Conservation (phyloP, 345 rosid species). For the Trapa incisa region DNA sequence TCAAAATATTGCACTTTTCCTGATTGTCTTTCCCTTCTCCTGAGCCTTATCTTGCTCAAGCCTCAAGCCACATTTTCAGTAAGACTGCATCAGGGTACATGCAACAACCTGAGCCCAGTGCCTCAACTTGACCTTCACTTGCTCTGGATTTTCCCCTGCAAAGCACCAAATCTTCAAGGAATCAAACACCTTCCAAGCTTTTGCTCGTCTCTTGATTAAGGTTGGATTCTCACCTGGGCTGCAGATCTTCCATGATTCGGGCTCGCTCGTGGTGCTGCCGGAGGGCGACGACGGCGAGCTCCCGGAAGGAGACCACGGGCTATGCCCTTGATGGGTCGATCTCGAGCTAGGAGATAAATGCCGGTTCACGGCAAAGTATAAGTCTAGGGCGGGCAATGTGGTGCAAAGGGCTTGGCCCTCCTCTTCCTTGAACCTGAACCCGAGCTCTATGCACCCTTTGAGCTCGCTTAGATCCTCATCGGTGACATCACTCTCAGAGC, state of each 20-base stretch:
- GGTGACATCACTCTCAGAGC: constrained; percentile 31
- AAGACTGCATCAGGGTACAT: constrained; percentile 58
- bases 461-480: constrained; percentile 77
- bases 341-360: constrained; percentile 57
- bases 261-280: constrained; percentile 47
- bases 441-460: constrained; percentile 89
- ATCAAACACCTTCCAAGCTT: not conserved
- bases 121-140: constrained; percentile 68
- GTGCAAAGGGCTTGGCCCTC: constrained; percentile 54
- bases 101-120: constrained; percentile 99
- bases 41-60: not conserved
- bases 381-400: constrained; percentile 80
- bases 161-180: not conserved
- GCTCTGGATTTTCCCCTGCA: constrained; percentile 65
- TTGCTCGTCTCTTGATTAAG: too few species aligned
- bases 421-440: constrained; percentile 85
- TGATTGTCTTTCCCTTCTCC: not conserved
- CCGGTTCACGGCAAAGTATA: constrained; percentile 83
- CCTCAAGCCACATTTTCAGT: constrained; percentile 2
- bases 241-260: constrained; percentile 60
- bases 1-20: not conserved
- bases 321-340: constrained; percentile 46
- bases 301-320: constrained; percentile 19
- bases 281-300: constrained; percentile 51
- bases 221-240: constrained; percentile 38